Percentiles rank a stretch among this genome's conserved stretches.
Conservation (phyloP, 148 eudicot genomes). For the Linanthus parryae region DNA sequence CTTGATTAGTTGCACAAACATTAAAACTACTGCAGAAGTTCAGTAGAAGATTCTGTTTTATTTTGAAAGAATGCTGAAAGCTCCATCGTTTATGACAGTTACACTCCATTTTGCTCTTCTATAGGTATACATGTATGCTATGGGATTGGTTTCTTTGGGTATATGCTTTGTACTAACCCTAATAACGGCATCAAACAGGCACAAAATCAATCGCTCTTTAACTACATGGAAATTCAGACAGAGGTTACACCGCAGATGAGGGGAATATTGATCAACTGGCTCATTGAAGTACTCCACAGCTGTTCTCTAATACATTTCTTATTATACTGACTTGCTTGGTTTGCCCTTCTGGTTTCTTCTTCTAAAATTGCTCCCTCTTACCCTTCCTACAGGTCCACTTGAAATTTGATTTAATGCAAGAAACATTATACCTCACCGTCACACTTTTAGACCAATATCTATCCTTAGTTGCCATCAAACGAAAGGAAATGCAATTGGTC, state of each 20-base stretch:
- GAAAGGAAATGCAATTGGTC: slow-evolving; percentile 73
- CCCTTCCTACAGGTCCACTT: slow-evolving; percentile 57
- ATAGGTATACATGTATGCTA: too few relatives aligned
- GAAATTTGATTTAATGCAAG: slow-evolving; percentile 84
- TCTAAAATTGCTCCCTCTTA: slow-evolving; percentile 7
- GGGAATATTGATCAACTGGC: slow-evolving; percentile 84
- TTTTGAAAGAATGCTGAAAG: too few relatives aligned
- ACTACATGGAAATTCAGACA: slow-evolving; percentile 63
- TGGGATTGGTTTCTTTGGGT: too few relatives aligned
- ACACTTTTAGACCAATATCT: slow-evolving; percentile 69
- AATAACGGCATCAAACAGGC: too few relatives aligned
- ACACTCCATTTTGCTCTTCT: too few relatives aligned
- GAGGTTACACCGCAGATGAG: slow-evolving; percentile 84
- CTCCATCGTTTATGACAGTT: too few relatives aligned
- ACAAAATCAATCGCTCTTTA: slow-evolving; percentile 33
- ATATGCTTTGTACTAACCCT: too few relatives aligned
- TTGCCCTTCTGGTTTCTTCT: not conserved
- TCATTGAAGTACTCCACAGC: slow-evolving; percentile 54
- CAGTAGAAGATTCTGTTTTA: too few relatives aligned
- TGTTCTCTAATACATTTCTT: slow-evolving; percentile 1
- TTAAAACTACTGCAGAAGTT: too few relatives aligned
- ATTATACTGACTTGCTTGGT: not conserved
- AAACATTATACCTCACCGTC: slow-evolving; percentile 80
- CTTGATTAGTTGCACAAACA: too few relatives aligned
- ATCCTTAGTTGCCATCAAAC: slow-evolving; percentile 49